Conservation (phyloP, 306 rosid genomes). For the Inga leiocalycina region DNA sequence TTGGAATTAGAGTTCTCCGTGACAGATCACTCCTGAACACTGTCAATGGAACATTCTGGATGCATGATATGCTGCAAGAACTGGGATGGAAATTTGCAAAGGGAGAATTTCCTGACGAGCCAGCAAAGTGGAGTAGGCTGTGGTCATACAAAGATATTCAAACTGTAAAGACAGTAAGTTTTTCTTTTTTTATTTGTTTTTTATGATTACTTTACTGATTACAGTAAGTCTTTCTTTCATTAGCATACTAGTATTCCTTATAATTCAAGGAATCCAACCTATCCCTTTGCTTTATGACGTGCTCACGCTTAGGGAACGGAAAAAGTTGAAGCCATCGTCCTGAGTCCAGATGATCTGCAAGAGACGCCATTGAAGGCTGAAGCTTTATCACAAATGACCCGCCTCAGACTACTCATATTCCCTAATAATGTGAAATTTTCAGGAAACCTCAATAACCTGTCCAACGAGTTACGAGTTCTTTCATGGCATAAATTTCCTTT, state of each 20-base stretch:
- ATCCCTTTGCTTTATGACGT: not conserved
- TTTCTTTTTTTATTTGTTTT: no score
- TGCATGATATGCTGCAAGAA: conserved; percentile 20
- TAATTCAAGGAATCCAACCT: not conserved
- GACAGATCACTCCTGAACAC: conserved; percentile 27
- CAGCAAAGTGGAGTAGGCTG: conserved; percentile 37
- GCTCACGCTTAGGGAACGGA: conserved; percentile 9
- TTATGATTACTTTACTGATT: not conserved
- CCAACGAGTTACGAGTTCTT: conserved; percentile 26
- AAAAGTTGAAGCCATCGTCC: conserved; percentile 15
- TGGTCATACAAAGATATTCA: conserved; percentile 7
- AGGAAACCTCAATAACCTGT: conserved; percentile 18
- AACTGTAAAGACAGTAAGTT: conserved; percentile 5
- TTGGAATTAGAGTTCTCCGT: conserved; percentile 15
- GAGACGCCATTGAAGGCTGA: not conserved
- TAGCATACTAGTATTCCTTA: not conserved
- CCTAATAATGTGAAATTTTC: not conserved
- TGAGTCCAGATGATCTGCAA: not conserved
- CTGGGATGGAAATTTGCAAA: conserved; percentile 20
- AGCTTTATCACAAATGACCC: conserved; percentile 27
- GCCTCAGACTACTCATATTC: conserved; percentile 22
- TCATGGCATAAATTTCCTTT: conserved; percentile 23
- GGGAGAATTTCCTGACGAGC: conserved; percentile 3
- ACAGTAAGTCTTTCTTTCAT: not conserved
- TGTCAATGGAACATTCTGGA: not conserved